Percentiles rank a stretch among this genome's conserved stretches.
Conservation (phyloP, 768 basidiomycete species). For the Termitomyces sp. region DNA sequence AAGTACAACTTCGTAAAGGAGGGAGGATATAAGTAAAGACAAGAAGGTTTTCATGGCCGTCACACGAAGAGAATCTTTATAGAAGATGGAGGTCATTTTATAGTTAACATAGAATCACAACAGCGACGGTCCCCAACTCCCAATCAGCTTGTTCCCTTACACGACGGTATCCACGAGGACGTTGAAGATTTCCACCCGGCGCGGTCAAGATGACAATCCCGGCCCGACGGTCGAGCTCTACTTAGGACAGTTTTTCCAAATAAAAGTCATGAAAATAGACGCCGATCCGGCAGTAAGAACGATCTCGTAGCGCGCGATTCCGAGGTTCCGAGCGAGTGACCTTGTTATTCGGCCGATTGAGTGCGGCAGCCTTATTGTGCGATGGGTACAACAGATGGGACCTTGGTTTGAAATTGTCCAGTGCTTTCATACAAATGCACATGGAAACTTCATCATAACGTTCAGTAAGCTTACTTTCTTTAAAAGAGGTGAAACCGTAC, state of each 20-base stretch:
- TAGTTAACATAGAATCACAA: background rate
- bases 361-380: background rate
- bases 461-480: background rate
- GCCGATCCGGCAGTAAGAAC: background rate
- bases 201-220: background rate
- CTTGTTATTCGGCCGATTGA: background rate
- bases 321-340: background rate
- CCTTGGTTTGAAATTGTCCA: background rate
- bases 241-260: background rate
- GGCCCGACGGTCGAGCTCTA: background rate
- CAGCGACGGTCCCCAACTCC: background rate
- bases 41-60: background rate
- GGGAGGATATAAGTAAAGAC: background rate
- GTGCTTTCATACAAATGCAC: background rate
- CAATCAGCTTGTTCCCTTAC: background rate
- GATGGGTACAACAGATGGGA: background rate
- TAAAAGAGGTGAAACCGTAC: background rate
- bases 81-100: background rate
- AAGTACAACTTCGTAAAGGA: conserved; percentile 1
- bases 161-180: background rate
- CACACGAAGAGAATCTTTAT: background rate
- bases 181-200: background rate
- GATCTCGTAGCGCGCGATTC: background rate
- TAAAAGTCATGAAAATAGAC: background rate
- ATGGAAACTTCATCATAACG: background rate